phyloP scores from a whole-genome alignment of 176 grass and related monocot species.

The Canna indica region DNA sequence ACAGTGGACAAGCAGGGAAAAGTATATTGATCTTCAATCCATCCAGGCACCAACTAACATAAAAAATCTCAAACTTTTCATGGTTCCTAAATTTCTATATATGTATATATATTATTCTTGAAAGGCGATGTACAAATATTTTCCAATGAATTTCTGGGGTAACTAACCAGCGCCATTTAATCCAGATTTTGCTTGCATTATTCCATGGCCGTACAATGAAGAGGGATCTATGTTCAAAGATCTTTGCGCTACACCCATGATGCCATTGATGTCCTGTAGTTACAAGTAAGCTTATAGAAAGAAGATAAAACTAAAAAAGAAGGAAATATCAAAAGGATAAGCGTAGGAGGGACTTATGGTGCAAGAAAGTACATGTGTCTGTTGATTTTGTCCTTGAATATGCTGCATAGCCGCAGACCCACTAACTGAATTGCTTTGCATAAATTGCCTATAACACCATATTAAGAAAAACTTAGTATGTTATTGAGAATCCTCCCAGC shows the following conservation, averaged over 20 bases:
- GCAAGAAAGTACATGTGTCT: constrained; percentile 19
- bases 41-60: background rate
- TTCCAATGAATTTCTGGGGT: constrained; percentile 2
- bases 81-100: background rate
- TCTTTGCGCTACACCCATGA: constrained; percentile 49
- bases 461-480: background rate
- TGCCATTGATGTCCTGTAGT: constrained; percentile 61
- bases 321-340: constrained; percentile 3
- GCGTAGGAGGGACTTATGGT: background rate
- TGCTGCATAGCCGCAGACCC: constrained; percentile 53
- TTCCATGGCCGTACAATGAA: constrained; percentile 54
- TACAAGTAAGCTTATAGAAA: constrained; percentile 15
- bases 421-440: constrained; percentile 49
- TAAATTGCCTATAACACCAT: constrained; percentile 36
- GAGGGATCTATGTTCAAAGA: constrained; percentile 58
- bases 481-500: background rate
- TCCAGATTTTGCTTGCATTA: constrained; percentile 77
- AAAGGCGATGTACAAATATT: constrained; percentile 8
- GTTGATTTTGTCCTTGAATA: constrained; percentile 72
- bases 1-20: background rate
- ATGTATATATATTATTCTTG: background rate
- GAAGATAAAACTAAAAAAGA: constrained; percentile 9
- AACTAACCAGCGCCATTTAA: constrained; percentile 52
- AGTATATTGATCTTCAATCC: background rate
- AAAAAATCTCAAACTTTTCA: background rate